phyloP scores from a whole-genome alignment of 768 basidiomycete species.

The Tricholoma terreum region DNA sequence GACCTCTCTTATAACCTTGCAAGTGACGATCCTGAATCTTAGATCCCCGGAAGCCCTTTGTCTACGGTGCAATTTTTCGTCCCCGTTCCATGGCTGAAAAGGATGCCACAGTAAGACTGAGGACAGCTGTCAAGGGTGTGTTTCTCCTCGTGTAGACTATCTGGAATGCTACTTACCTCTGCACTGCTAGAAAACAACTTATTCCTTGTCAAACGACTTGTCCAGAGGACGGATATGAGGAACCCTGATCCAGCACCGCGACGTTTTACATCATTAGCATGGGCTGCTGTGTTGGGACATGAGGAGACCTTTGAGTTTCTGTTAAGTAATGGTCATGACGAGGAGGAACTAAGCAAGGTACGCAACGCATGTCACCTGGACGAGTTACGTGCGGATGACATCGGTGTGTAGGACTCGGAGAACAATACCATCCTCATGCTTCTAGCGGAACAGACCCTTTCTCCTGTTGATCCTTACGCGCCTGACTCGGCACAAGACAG shows the following conservation, averaged over 20 bases:
- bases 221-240: constrained; percentile 83
- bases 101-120: constrained; percentile 69
- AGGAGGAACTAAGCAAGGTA: constrained; percentile 88
- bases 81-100: constrained; percentile 74
- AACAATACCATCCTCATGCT: constrained; percentile 93
- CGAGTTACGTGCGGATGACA: neutral
- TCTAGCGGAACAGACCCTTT: constrained; percentile 77
- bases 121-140: constrained; percentile 77
- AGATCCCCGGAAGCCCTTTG: constrained; percentile 7
- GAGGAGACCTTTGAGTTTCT: constrained; percentile 94
- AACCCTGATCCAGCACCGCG: constrained; percentile 79
- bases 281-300: constrained; percentile 85
- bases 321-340: constrained; percentile 83
- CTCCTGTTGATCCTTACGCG: constrained; percentile 42
- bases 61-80: neutral
- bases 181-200: constrained; percentile 81
- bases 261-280: constrained; percentile 85
- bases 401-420: constrained; percentile 68
- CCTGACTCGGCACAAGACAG: constrained; percentile 53
- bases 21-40: neutral
- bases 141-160: neutral
- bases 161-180: constrained; percentile 14
- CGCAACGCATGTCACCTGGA: constrained; percentile 10
- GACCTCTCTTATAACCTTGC: constrained; percentile 14
- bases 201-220: constrained; percentile 84